Evolutionary conservation across 1,284 basidiomycete genomes (phyloP), one percentile per base, ranked within the genome.

Genomic region (Marasmius sp.): DNA sequence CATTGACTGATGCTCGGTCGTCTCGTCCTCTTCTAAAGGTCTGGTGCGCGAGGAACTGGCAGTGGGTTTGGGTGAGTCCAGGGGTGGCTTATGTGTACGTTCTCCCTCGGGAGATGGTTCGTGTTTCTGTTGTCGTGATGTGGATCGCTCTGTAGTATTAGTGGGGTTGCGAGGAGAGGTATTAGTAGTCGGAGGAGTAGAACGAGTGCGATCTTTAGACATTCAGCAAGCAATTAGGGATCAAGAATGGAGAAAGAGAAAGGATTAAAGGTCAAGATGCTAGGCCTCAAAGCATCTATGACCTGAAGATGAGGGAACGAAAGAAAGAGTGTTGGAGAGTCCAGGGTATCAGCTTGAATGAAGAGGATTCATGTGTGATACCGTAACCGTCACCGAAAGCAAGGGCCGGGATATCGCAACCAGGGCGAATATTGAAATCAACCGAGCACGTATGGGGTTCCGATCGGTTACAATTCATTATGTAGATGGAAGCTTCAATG

Each of bases 141-240:
- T 74, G 70, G 77, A 77, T 61, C 72, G 70, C 64, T 66, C 65
- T 61, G 69, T 27, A 27, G 27, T 61, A 57, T 75, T 67, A 37
- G 73, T 65, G 43, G 70, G 67, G 66, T 70, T 72, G 75, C 72
- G 73, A 72, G 68, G 59, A 50, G 70, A 65, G n/a, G 59, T 47
- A 70, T 70, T 66, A 66, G 70, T 74, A 78, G 77, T 77, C 75
- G 73, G 73, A 60, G 70, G 74, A 63, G 77, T 77, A 66, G 78
- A 77, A 74, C 72, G 67, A 63, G 79, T 77, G 71, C 73, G 76
- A 64, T 78, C 78, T 68, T 74, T 73, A 70, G 80, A 79, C 81
- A 82, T 83, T 69, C 79, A 79, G 71, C 65, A 66, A 62, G 68
- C 63, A 67, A 64, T 37, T 54, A 11, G 67, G 64, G 66, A 67